phyloP scores from a whole-genome alignment of 2,329 filamentous ascomycete genomes.

The Clonostachys sp. region DNA sequence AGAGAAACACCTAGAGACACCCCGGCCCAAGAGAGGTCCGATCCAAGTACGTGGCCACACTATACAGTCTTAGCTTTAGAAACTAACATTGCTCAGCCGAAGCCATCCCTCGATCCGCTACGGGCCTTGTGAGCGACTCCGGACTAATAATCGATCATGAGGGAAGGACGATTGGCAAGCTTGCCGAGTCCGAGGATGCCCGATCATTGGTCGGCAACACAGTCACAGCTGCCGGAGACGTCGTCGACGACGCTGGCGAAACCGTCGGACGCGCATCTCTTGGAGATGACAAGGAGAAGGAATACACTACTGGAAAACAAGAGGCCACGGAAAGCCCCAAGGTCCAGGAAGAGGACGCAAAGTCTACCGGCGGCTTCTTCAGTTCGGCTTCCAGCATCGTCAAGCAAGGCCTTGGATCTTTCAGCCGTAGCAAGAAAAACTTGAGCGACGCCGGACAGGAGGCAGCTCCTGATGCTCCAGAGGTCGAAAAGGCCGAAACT shows the following conservation, averaged over 20 bases:
- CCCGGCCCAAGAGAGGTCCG: constrained; percentile 15
- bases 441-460: constrained; percentile 10
- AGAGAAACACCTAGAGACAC: constrained; percentile 12
- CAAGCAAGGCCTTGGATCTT: neutral
- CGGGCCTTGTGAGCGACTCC: constrained; percentile 34
- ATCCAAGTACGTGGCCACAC: constrained; percentile 18
- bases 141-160: constrained; percentile 39
- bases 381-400: neutral
- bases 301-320: neutral
- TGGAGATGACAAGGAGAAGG: neutral
- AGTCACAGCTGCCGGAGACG: constrained; percentile 26
- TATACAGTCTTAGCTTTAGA: too few relatives aligned
- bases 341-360: neutral
- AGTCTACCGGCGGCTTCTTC: neutral
- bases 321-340: neutral
- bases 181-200: constrained; percentile 30
- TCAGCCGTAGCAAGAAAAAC: too few relatives aligned
- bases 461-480: constrained; percentile 24
- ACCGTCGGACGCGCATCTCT: constrained; percentile 21
- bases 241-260: constrained; percentile 27
- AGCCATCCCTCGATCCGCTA: constrained; percentile 27
- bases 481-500: constrained; percentile 29
- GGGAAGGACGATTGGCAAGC: constrained; percentile 35
- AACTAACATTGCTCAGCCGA: constrained; percentile 2
- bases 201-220: constrained; percentile 34